phyloP scores from a whole-genome alignment of 805 yeast genomes.

The Wickerhamomyces bovis region DNA sequence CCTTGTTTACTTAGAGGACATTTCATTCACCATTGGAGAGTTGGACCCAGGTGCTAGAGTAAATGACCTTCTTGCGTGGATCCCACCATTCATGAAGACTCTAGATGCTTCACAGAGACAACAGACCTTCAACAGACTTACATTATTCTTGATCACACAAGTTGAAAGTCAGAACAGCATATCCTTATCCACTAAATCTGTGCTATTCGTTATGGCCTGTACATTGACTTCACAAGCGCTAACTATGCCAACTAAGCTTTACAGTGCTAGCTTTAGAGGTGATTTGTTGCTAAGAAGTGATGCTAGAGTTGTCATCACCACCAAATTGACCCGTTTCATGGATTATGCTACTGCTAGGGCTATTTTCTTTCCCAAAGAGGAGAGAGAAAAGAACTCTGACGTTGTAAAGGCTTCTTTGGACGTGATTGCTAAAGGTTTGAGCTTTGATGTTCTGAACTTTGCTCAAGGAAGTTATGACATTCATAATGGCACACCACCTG shows the following conservation, averaged over 20 bases:
- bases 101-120: slow-evolving; percentile 44
- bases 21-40: slow-evolving; percentile 24
- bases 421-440: slow-evolving; percentile 35
- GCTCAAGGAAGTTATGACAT: slow-evolving; percentile 35
- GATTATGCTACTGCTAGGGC: slow-evolving; percentile 24
- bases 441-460: slow-evolving; percentile 41
- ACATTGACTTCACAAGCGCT: slow-evolving; percentile 8
- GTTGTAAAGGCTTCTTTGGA: slow-evolving; percentile 30
- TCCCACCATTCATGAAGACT: slow-evolving; percentile 36
- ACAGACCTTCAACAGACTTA: slow-evolving; percentile 46
- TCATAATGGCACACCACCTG: slow-evolving; percentile 26
- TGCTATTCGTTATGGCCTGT: slow-evolving; percentile 27
- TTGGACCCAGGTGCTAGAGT: slow-evolving; percentile 28
- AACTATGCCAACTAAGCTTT: slow-evolving; percentile 14
- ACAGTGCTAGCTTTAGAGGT: slow-evolving; percentile 26
- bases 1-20: slow-evolving; percentile 27
- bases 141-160: slow-evolving; percentile 39
- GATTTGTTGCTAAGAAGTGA: slow-evolving; percentile 42
- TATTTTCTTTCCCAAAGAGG: slow-evolving; percentile 25
- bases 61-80: slow-evolving; percentile 52
- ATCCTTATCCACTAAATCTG: slow-evolving; percentile 30
- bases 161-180: slow-evolving; percentile 30
- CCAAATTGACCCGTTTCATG: slow-evolving; percentile 29
- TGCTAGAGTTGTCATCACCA: slow-evolving; percentile 39
- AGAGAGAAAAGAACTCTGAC: slow-evolving; percentile 23